These are phyloP conservation scores for Candida buenavistaensis DNA, from an alignment of 1,139 yeast species.

Conservation along the genomic window DNA sequence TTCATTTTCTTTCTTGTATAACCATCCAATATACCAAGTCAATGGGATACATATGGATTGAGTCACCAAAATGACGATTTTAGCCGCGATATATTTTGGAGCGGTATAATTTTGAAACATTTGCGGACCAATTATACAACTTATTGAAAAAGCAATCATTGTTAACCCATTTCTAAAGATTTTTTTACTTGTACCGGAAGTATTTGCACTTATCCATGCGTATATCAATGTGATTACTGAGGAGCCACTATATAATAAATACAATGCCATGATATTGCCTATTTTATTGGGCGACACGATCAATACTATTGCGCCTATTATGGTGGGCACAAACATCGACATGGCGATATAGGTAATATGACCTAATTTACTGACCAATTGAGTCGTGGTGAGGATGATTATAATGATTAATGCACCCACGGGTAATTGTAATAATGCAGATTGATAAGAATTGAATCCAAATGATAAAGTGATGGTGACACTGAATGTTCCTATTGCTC, in stretches of 20 bases:
- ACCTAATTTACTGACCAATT: conserved; percentile 27
- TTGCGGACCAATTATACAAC: conserved; percentile 42
- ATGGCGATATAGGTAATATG: conserved; percentile 27
- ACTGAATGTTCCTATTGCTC: conserved; percentile 41
- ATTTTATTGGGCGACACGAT: conserved; percentile 24
- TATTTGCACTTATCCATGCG: conserved; percentile 37
- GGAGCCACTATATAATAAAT: conserved; percentile 37
- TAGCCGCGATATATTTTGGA: conserved; percentile 37
- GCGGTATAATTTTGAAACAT: conserved; percentile 29
- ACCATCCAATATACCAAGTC: conserved; percentile 24
- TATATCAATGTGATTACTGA: conserved; percentile 35
- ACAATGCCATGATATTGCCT: conserved; percentile 37
- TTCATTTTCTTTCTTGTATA: conserved; percentile 27
- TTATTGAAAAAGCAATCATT: conserved; percentile 37
- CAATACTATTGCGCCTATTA: conserved; percentile 37
- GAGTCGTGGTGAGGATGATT: conserved; percentile 32
- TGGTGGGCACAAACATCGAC: conserved; percentile 36
- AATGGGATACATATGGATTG: conserved; percentile 33
- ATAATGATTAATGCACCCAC: conserved; percentile 38
- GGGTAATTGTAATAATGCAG: conserved; percentile 44
- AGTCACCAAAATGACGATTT: conserved; percentile 32
- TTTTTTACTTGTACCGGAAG: conserved; percentile 38
- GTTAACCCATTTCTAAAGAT: conserved; percentile 29
- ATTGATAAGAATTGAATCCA: conserved; percentile 31
- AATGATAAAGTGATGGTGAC: conserved; percentile 39